Base-by-base conservation (phyloP, 306 rosid species). In the Carpinus viminea region DNA sequence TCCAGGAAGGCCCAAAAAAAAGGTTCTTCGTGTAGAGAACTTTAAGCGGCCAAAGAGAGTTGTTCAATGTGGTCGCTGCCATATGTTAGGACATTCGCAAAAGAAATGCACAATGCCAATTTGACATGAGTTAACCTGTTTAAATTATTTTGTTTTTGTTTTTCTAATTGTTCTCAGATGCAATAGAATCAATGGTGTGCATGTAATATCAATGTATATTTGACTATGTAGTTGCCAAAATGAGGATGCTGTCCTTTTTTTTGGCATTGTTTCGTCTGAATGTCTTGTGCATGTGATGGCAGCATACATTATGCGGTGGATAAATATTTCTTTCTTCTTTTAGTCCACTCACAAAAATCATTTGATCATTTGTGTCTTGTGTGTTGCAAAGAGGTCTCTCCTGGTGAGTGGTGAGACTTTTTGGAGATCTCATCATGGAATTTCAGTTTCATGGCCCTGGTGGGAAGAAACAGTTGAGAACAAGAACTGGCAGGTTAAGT, bases 51-150 rank as follows among this genome's bases (percentile, higher is more conserved):
- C 98, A 41, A 95, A 95, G 87, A 85, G 96, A 81, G 86, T 95
- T 73, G 98, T 95, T 85, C 98, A 92, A 81, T 95, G 98, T 31
- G 98, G 98, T 64, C 98, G 98, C 77, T 95, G 98, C 77, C 98
- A 91, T 88, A 86, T 95, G 98, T 83, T 95, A 81, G 98, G 98
- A 75, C 98, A 95, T 91, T 92, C 97, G 55, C 98, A 95, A 86
- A 95, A 95, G 92, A 95, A 95, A 85, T 95, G 98, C 90, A 78
- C 96, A 50, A 78, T 91, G 93, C 87, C 97, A 64, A 83, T 85
- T 76, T 92, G 86, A 92, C 80, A 54, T 56, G 62, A 78, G 76
- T 83, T 90, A 81, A 82, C 76, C 54, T 64, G 84, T 84, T 82
- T 51, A 82, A 71, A 78, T 73, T 85, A 73, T 75, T 74, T 52